Evolutionary conservation across 164 flowering plant genomes (phyloP).

Genomic region (Buxus sempervirens): DNA sequence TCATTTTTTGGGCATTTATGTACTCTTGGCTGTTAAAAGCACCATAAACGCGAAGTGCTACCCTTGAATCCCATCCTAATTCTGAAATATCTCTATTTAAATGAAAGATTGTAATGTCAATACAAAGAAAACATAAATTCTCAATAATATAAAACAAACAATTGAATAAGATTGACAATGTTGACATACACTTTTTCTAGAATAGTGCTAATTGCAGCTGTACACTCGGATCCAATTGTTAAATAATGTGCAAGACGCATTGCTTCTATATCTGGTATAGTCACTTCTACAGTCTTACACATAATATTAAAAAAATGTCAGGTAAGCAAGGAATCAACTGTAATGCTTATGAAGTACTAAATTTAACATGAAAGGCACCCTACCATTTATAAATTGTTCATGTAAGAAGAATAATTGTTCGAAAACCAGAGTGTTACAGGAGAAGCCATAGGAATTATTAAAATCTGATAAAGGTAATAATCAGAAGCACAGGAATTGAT

Average conservation of each 20-base stretch:
- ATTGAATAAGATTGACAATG: constrained; percentile 3
- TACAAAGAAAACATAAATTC: neutral
- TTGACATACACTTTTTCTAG: constrained; percentile 55
- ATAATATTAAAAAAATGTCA: constrained; percentile 10
- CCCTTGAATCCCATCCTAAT: constrained; percentile 83
- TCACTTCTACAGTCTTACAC: constrained; percentile 70
- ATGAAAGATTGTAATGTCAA: constrained; percentile 19
- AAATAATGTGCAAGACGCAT: constrained; percentile 88
- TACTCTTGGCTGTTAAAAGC: constrained; percentile 75
- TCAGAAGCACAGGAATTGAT: neutral
- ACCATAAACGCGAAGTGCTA: constrained; percentile 60
- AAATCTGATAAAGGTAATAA: neutral
- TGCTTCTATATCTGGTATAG: constrained; percentile 85
- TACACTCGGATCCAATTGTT: constrained; percentile 84
- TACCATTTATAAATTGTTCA: too few species aligned
- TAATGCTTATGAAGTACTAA: neutral
- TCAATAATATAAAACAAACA: neutral
- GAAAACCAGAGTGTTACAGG: neutral
- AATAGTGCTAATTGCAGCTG: constrained; percentile 40
- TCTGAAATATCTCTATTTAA: constrained; percentile 43
- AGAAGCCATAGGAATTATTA: neutral
- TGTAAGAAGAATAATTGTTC: neutral
- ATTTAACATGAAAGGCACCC: neutral
- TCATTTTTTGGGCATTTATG: constrained; percentile 81
- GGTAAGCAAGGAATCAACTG: constrained; percentile 16